Conservation (phyloP, 306 rosid species). For the Fragaria nilgerrensis region DNA sequence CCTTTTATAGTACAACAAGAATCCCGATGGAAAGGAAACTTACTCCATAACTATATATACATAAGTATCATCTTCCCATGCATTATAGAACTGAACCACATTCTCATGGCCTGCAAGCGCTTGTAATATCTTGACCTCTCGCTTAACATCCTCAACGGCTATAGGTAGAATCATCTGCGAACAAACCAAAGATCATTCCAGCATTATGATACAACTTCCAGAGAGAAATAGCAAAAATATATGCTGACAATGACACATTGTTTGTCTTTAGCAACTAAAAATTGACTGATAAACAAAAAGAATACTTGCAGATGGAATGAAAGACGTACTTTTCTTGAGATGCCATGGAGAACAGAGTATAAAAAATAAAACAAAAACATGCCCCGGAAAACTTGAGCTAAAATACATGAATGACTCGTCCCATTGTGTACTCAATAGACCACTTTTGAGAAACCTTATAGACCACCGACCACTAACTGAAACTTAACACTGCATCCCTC, state of each 20-base stretch:
- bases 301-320: neutral
- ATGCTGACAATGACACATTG: neutral
- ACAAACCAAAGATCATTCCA: slow-evolving; percentile 33
- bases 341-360: neutral
- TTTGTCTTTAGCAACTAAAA: neutral
- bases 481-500: neutral
- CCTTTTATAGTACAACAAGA: neutral
- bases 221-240: neutral
- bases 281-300: neutral
- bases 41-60: slow-evolving; percentile 99
- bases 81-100: slow-evolving; percentile 80
- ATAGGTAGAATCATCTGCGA: slow-evolving; percentile 95
- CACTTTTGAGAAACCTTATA: slow-evolving; percentile 6
- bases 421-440: neutral
- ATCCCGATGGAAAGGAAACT: slow-evolving; percentile 28
- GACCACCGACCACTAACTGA: neutral
- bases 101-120: slow-evolving; percentile 94
- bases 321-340: neutral
- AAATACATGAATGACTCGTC: neutral
- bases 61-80: slow-evolving; percentile 86
- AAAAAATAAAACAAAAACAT: neutral
- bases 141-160: slow-evolving; percentile 97
- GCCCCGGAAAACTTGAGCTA: neutral
- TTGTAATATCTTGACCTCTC: slow-evolving; percentile 90
- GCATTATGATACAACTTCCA: slow-evolving; percentile 6